Evolutionary conservation across 805 yeast species (phyloP).

Genomic region (Zygotorulaspora danielsina): DNA sequence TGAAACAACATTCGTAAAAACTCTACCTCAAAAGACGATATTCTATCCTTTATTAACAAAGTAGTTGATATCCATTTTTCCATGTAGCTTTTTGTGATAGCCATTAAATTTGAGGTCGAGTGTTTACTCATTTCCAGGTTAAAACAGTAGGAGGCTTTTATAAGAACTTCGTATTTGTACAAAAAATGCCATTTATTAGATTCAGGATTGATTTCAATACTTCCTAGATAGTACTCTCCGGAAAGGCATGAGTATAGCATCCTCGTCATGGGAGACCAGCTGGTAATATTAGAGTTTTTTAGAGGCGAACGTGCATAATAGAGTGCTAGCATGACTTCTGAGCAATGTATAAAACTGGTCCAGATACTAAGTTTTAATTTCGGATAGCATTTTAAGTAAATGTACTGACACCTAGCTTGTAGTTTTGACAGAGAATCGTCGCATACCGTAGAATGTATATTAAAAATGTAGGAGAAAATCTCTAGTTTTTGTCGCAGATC

Average conservation of each 20-base stretch:
- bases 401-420: slow-evolving; percentile 17
- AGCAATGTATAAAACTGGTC: slow-evolving; percentile 14
- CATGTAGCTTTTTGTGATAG: slow-evolving; percentile 32
- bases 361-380: slow-evolving; percentile 12
- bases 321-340: slow-evolving; percentile 30
- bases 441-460: slow-evolving; percentile 16
- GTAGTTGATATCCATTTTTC: slow-evolving; percentile 30
- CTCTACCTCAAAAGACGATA: slow-evolving; percentile 24
- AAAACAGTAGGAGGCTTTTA: slow-evolving; percentile 35
- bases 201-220: slow-evolving; percentile 10
- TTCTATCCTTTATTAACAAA: neutral
- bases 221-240: slow-evolving; percentile 6
- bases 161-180: slow-evolving; percentile 29
- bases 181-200: slow-evolving; percentile 22
- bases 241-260: slow-evolving; percentile 21
- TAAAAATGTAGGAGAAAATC: slow-evolving; percentile 23
- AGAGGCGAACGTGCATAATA: slow-evolving; percentile 13
- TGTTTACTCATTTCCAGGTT: slow-evolving; percentile 35
- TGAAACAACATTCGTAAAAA: slow-evolving; percentile 23
- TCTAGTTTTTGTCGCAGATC: slow-evolving; percentile 10
- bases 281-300: slow-evolving; percentile 4
- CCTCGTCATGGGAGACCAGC: slow-evolving; percentile 24
- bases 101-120: slow-evolving; percentile 30
- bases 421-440: slow-evolving; percentile 10
- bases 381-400: slow-evolving; percentile 13